Base-by-base conservation (phyloP, 768 basidiomycete genomes). In the Kwoniella heveanensis region DNA sequence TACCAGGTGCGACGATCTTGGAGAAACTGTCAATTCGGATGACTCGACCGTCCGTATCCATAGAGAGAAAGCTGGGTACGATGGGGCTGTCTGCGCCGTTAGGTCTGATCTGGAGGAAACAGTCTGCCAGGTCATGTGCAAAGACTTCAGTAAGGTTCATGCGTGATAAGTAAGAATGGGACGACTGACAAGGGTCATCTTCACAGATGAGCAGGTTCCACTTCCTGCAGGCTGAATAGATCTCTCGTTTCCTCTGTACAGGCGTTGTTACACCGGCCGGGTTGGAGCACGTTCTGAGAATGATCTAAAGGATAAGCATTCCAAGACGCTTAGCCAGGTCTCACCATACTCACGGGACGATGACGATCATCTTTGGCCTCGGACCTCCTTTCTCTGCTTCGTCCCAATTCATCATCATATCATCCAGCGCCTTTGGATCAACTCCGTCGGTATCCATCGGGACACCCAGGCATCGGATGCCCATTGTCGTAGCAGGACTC, bases 151-250 rank as follows among this genome's bases (percentile, higher is more conserved):
- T n/a, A n/a, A n/a, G n/a, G n/a, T n/a, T n/a, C n/a, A n/a, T n/a
- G n/a, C n/a, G n/a, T n/a, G n/a, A n/a, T n/a, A n/a, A n/a, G n/a
- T 22, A 32, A 24, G 10, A 21, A 50, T 19, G 24, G 48, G 44
- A n/a, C 6, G 17, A 69, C 73, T 32, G 22, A 78, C 76, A 70
- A 47, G 72, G 89, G 77, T 90, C 90, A 68, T 91, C 90, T 80
- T 91, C 89, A 53, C 88, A 85, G 61, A 89, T 89, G 64, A 90
- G 85, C 22, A 89, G 71, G 63, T 90, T 86, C 79, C 85, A 90
- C 80, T 89, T 86, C 55, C 90, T 87, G 68, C 88, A 89, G 59
- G 91, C 82, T 13, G 85, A 83, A 77, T 92, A 92, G 58, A 92
- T 88, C 52, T 85, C 86, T 73, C 86, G 84, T 82, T 90, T 91